Evolutionary conservation across 1,284 basidiomycete species (phyloP).

Genomic region (Pseudozyma sp.): DNA sequence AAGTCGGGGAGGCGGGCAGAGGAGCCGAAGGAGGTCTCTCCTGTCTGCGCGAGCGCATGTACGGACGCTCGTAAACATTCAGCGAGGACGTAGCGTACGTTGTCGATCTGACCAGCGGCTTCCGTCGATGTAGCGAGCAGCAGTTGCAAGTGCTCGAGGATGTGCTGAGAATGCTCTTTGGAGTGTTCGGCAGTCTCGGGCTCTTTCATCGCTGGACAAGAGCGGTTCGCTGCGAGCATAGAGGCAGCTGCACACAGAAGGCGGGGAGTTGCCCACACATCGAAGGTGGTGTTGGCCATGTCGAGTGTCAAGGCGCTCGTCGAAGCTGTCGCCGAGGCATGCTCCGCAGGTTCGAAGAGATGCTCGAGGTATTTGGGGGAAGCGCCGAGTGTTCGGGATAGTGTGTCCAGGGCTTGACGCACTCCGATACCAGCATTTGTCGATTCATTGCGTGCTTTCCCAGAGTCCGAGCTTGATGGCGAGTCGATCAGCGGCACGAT

Average conservation of each 20-base stretch:
- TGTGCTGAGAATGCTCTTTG: conserved; percentile 10
- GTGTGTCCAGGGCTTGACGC: conserved; percentile 35
- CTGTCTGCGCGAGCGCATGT: conserved; percentile 40
- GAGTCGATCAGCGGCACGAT: conserved; percentile 28
- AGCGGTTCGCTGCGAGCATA: conserved; percentile 18
- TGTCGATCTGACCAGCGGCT: conserved; percentile 38
- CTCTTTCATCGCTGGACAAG: neutral
- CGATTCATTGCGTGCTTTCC: conserved; percentile 2
- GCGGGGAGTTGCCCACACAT: conserved; percentile 56
- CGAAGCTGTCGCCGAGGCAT: conserved; percentile 13
- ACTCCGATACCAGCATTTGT: conserved; percentile 11
- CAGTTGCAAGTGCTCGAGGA: conserved; percentile 21
- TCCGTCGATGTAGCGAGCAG: conserved; percentile 39
- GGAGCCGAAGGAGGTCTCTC: conserved; percentile 33
- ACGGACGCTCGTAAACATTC: conserved; percentile 38
- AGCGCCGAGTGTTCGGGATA: conserved; percentile 22
- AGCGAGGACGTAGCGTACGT: conserved; percentile 42
- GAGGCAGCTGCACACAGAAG: conserved; percentile 45
- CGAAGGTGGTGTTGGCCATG: conserved; percentile 52
- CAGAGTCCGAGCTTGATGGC: conserved; percentile 6
- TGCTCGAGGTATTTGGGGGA: conserved; percentile 51
- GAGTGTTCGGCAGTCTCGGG: conserved; percentile 9
- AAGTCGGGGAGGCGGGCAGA: conserved; percentile 33
- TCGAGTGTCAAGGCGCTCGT: conserved; percentile 34
- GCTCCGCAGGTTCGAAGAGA: conserved; percentile 20